phyloP scores from a whole-genome alignment of 331 rosid genomes.

The Spiraea crenata region DNA sequence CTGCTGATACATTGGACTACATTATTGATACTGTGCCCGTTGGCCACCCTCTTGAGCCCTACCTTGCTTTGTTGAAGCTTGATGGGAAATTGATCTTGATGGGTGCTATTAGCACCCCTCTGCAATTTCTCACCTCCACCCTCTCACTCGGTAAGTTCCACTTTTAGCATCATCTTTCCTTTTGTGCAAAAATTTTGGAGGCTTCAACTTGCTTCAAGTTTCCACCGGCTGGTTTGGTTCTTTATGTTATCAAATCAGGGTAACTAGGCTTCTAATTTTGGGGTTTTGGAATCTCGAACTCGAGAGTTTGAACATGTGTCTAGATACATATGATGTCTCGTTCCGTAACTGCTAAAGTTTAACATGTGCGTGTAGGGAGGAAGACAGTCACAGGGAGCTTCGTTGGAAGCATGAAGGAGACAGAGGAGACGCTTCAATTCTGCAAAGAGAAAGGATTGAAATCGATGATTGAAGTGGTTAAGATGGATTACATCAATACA shows the following conservation, averaged over 20 bases:
- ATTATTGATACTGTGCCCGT: slow-evolving; percentile 90
- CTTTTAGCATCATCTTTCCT: no score
- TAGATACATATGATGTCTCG: no score
- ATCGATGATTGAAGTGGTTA: slow-evolving; percentile 65
- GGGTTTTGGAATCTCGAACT: no score
- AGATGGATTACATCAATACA: slow-evolving; percentile 67
- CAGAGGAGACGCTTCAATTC: slow-evolving; percentile 68
- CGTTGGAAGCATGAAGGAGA: slow-evolving; percentile 77
- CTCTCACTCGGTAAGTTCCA: slow-evolving; percentile 60
- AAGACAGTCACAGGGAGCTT: slow-evolving; percentile 74
- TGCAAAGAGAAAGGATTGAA: slow-evolving; percentile 68
- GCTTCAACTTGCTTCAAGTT: no score
- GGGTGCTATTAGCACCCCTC: slow-evolving; percentile 80
- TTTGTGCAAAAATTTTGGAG: no score
- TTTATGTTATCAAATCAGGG: no score
- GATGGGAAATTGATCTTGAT: slow-evolving; percentile 82
- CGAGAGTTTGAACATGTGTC: no score
- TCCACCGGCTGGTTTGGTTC: no score
- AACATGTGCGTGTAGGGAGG: slow-evolving; percentile 44
- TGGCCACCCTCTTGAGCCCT: slow-evolving; percentile 86
- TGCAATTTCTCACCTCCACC: slow-evolving; percentile 64
- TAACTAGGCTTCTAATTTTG: no score
- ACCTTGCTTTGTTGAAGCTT: slow-evolving; percentile 64
- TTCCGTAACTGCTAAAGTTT: no score
- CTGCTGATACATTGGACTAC: slow-evolving; percentile 73